Conservation (phyloP, 139 green algal species). For the Desmodesmus armatus region DNA sequence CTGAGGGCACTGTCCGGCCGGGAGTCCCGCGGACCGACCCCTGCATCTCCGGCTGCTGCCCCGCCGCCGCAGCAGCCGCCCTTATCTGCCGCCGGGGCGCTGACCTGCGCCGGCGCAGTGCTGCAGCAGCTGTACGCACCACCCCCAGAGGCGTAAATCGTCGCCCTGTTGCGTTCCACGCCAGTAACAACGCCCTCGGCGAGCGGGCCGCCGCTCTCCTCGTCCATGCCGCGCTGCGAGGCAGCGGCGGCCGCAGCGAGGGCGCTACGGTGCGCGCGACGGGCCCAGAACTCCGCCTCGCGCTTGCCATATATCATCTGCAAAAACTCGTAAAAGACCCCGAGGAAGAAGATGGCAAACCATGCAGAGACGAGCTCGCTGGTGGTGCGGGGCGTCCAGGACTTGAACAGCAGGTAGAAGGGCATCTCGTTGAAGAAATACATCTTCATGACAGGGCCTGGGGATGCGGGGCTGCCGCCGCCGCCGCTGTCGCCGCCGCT, state of each 20-base stretch:
- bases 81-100: too few relatives aligned
- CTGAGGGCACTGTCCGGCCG: too few relatives aligned
- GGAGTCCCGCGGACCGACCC: too few relatives aligned
- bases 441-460: conserved; percentile 51
- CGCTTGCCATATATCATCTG: conserved; percentile 34
- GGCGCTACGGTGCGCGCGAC: not conserved
- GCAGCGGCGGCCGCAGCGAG: not conserved
- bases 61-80: not conserved
- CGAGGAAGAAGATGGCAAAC: conserved; percentile 46
- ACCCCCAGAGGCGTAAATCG: not conserved
- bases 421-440: conserved; percentile 50
- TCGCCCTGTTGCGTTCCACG: too few relatives aligned
- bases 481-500: conserved; percentile 8
- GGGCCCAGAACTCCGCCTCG: conserved; percentile 14
- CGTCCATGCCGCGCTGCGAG: not conserved
- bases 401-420: conserved; percentile 55
- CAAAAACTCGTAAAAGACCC: conserved; percentile 41
- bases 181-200: not conserved
- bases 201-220: not conserved
- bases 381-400: conserved; percentile 32
- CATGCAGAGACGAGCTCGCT: conserved; percentile 22
- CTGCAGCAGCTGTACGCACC: not conserved
- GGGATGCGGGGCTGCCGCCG: not conserved
- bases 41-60: not conserved
- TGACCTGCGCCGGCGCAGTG: not conserved